These are phyloP conservation scores for Fusarium newnesense DNA, from an alignment of 2,329 filamentous ascomycete genomes.

Conservation along the genomic window DNA sequence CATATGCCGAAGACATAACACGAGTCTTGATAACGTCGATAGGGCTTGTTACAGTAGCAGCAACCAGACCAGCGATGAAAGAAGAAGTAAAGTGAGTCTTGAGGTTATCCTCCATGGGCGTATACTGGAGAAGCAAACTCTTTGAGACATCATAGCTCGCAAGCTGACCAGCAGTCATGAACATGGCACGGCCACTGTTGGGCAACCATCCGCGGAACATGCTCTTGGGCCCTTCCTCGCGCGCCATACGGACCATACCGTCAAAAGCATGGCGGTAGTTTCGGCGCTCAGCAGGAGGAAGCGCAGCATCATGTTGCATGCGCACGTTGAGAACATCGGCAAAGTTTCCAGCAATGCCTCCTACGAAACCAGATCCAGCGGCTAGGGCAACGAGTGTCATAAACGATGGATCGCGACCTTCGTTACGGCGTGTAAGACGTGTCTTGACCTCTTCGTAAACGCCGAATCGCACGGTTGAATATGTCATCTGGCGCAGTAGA, in stretches of 20 bases:
- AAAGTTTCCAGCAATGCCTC: conserved; percentile 91
- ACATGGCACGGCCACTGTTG: conserved; percentile 81
- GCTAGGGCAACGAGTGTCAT: conserved; percentile 84
- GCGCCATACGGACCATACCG: conserved; percentile 86
- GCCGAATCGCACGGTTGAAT: conserved; percentile 95
- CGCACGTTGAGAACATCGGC: conserved; percentile 97
- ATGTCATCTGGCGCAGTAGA: conserved; percentile 91
- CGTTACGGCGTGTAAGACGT: conserved; percentile 60
- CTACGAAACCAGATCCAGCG: conserved; percentile 83
- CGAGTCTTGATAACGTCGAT: conserved; percentile 91
- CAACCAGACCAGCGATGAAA: conserved; percentile 82
- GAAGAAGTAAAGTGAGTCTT: conserved; percentile 82
- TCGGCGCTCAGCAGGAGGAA: conserved; percentile 77
- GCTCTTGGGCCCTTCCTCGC: conserved; percentile 79
- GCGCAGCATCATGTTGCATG: conserved; percentile 92
- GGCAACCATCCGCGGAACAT: conserved; percentile 89
- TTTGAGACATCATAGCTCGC: conserved; percentile 90
- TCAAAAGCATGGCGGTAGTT: conserved; percentile 93
- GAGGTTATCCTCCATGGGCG: conserved; percentile 75
- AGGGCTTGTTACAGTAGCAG: conserved; percentile 85
- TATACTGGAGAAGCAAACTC: conserved; percentile 71
- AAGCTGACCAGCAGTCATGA: conserved; percentile 88
- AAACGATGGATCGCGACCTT: conserved; percentile 69
- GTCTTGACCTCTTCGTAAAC: conserved; percentile 95
- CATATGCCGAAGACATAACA: conserved; percentile 76